Base-by-base conservation (phyloP, 495 filamentous ascomycete species). In the Letharia columbiana region DNA sequence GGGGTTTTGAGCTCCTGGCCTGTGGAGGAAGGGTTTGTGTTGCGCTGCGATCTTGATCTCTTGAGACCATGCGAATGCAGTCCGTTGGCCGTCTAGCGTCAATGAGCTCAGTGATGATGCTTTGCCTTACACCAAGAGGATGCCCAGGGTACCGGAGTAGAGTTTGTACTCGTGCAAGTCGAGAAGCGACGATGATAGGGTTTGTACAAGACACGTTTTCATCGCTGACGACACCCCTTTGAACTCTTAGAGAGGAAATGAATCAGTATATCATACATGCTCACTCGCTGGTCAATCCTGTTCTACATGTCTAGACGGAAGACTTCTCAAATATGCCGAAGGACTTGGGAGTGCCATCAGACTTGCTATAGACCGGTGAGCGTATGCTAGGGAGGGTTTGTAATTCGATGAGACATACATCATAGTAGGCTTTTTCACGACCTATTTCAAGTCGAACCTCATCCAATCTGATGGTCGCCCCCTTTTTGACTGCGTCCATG, bases 391-490 rank as follows among this genome's bases (percentile, higher is more conserved):
- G 15, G 31, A 20, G 33, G 33, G 12, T 57, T 35, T 57, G 31
- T 7, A 15, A 37, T 57, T 37, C 4, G 8, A 11, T 18, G 54
- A 37, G 33, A 52, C 61, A 37, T 40, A 65, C 39, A 65, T 65
- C 18, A 15, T 42, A 44, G 9, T 61, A 52, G 10, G 28, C 45
- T 23, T 66, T 54, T 49, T 66, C 62, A 15, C 49, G 44, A 35
- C n/a, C 56, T 20, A 65, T 41, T 33, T 35, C 56, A 18, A 70
- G 61, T 63, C 76, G 72, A 44, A 81, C 50, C 69, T 78, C 75
- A 35, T 76, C 73, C 23, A 81, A 71, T 64, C 77, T 73, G 31
- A 80, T 62, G 13, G 56, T 61, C 12, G 50, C 52, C 33, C 68
- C 68, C 5, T 45, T 62, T n/a, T 72, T 74, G 52, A 76, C 61